Base-by-base conservation (phyloP, 345 rosid genomes). In the Clausena lansium region DNA sequence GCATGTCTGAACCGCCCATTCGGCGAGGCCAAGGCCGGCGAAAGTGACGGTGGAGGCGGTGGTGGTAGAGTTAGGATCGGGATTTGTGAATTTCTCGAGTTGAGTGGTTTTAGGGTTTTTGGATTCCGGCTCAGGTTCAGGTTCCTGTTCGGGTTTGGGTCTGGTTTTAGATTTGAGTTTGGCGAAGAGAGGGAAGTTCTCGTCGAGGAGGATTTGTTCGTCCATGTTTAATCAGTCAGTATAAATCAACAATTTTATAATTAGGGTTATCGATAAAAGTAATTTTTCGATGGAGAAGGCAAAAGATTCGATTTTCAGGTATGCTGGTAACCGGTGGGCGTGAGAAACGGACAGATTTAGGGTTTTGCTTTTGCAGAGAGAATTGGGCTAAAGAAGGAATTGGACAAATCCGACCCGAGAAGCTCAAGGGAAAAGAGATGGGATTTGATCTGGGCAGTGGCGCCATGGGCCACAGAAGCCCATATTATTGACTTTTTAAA, bases 1-100 rank as follows among this genome's bases (percentile, higher is more conserved):
- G 89, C 97, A 94, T 28, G 98, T 92, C 22, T 88, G 84, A 47
- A 88, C 82, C 0, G 94, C 94, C 98, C 97, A 96, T 54, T 92
- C 97, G 10, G 92, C 85, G 22, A 96, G 90, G 24, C 98, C 97
- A 20, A 94, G 86, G 9, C 79, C 89, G n/a, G 88, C 83, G 73
- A 96, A 95, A 33, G 77, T 77, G 30, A 75, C 33, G 36, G 78
- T 57, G 2, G 76, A 3, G 59, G 67, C 22, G 68, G 83, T 15
- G 9, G 77, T 19, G 81, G 74, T 64, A 58, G 86, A 66, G 7
- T 73, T 36, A 72, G 87, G 66, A 52, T 81, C 66, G 2, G 81
- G 72, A 67, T 32, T 76, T 85, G 77, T 91, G 74, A 3, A 57
- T 67, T 80, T 87, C 47, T 39, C 87, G 54, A 82, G 33, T 41